Base-by-base conservation (phyloP, 2,329 filamentous ascomycete genomes). In the Stagonosporopsis vannaccii region DNA sequence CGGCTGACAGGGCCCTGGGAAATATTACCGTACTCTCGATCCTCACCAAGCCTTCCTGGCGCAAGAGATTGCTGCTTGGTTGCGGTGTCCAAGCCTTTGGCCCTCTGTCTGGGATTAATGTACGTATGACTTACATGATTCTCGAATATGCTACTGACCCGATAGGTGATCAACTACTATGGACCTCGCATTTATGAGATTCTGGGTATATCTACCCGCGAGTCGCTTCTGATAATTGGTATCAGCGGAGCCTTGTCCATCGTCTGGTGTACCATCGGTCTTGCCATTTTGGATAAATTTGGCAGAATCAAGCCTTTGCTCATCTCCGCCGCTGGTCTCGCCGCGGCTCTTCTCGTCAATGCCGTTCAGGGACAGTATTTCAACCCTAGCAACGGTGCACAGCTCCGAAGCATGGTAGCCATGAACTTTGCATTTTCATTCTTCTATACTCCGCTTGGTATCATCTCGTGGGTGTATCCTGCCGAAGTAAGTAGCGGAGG, bases 181-280 rank as follows among this genome's bases (percentile, higher is more conserved):
- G 75, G 77, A 3, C 49, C 77, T 0, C 70, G 76, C 0, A 78
- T 82, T 32, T 82, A 82, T 61, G 65, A 69, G 12, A 72, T 77
- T 4, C 73, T 82, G 0, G 79, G 79, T 6, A 78, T 83, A 37
- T 67, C 71, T 2, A 79, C 74, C 0, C 75, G 76, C 7, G 79
- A 75, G 1, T 80, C 80, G 0, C 75, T 84, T 4, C 78, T 83
- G 72, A 81, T 84, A 43, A 79, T 82, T 57, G 82, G 81, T 3
- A 78, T 84, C 59, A 81, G 77, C 62, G 81, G 81, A 22, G 79
- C 80, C 1, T 72, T 84, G 7, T 79, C 80, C 0, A 79, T 79
- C 26, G 67, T 81, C 20, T 83, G 79, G 75, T 80, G 80, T 57
- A 80, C 65, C 11, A 60, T 66, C 6, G 80, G 80, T 45, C 76